Evolutionary conservation across 2,329 filamentous ascomycete species (phyloP), one percentile per base, ranked within the genome.

Genomic region (Calonectria leucothoes): DNA sequence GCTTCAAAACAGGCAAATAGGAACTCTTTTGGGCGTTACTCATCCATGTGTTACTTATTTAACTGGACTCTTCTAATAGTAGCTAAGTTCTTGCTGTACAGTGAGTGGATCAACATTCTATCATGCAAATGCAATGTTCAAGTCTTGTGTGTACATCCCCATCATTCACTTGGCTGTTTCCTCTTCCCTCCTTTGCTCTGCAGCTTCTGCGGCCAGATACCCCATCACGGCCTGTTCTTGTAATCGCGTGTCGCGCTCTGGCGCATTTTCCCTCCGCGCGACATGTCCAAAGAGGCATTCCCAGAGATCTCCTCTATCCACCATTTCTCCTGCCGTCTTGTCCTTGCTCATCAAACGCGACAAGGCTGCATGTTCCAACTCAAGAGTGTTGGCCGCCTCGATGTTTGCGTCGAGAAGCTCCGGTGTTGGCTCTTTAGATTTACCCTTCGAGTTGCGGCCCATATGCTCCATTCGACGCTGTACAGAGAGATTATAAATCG

Each of bases 401-500:
- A 98, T 87, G 23, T 89, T 88, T 74, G 89, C 85, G 80, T 94
- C 90, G 77, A 92, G 82, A 70, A 92, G 75, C 81, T 89, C 86
- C 0, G 86, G 82, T 17, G 83, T 85, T 4, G 82, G 79, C 69
- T 85, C 86, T 57, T 84, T 87, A 12, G 82, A 83, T 75, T 88
- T 85, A 15, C 81, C 81, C 72, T 85, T 86, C 68, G 77, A 69
- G 51, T 72, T 75, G 11, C 77, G 77, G 7, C 88, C 89, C 82
- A 98, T 93, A 81, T 98, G 95, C 70, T 93, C 91, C 78, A 98
- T 86, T 4, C 96, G 92, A 33, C 95, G 90, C 73, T 90, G 88
- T 1, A 98, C 95, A 0, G 95, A 97, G 39, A 98, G 90, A 72
- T 96, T 92, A 84, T 98, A 95, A 75, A 98, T 97, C 2, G 94